Percentiles rank a stretch among this genome's conserved stretches.
phyloP scores from a whole-genome alignment of 2,329 filamentous ascomycete genomes.

The Pestalotiopsis sp. region DNA sequence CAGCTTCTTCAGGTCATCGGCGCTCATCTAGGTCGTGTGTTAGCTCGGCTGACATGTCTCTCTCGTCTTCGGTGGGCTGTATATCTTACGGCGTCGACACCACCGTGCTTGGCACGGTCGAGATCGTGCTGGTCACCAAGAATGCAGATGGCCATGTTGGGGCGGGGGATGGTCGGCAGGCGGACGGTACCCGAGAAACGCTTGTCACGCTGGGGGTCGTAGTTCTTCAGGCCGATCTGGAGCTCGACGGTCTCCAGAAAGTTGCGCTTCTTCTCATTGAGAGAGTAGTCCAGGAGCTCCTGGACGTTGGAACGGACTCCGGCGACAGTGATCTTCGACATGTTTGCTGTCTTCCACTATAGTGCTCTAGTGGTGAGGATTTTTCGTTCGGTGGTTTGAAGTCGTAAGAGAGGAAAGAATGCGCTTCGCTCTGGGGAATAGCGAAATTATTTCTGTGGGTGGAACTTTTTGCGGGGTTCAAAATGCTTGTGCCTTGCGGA shows the following conservation, averaged over 20 bases:
- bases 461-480: slow-evolving; percentile 7
- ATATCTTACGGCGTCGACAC: slow-evolving; percentile 67
- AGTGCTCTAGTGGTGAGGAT: slow-evolving; percentile 77
- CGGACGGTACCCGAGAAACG: slow-evolving; percentile 99
- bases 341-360: slow-evolving; percentile 88
- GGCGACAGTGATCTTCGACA: slow-evolving; percentile 80
- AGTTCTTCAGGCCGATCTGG: slow-evolving; percentile 95
- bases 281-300: slow-evolving; percentile 93
- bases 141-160: slow-evolving; percentile 79
- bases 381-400: slow-evolving; percentile 38
- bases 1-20: slow-evolving; percentile 99
- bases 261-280: slow-evolving; percentile 96
- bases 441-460: slow-evolving; percentile 9
- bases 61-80: not conserved
- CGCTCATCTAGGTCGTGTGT: slow-evolving; percentile 65
- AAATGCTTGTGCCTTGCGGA: not conserved
- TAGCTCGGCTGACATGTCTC: not conserved
- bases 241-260: slow-evolving; percentile 93
- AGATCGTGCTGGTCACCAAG: slow-evolving; percentile 89
- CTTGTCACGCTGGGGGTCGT: slow-evolving; percentile 95
- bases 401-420: slow-evolving; percentile 9
- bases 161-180: slow-evolving; percentile 88
- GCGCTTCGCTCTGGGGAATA: not conserved
- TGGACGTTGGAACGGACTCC: slow-evolving; percentile 66
- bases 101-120: slow-evolving; percentile 99